Evolutionary conservation across 163 green algal genomes (phyloP).

Genomic region (Scenedesmus sp.): DNA sequence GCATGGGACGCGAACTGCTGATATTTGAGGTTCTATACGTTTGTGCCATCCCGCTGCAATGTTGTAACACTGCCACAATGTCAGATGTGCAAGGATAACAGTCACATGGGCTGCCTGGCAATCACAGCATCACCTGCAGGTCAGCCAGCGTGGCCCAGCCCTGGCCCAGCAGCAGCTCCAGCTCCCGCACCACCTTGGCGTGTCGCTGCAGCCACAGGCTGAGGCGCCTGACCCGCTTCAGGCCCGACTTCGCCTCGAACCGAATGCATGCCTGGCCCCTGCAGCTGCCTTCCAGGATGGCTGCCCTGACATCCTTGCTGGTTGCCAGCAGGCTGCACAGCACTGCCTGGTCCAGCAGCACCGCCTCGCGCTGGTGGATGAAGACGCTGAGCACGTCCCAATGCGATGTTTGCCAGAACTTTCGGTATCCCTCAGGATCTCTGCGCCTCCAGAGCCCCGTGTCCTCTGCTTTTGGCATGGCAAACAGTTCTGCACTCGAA

Average conservation of each 20-base stretch:
- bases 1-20: too few species aligned
- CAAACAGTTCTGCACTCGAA: too few species aligned
- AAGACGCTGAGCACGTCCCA: conserved; percentile 5
- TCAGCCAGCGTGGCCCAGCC: background rate
- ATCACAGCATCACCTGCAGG: background rate
- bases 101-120: too few species aligned
- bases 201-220: conserved; percentile 11
- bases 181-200: background rate
- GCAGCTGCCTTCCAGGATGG: background rate
- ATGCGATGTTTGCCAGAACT: background rate
- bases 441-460: background rate
- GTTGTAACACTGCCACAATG: too few species aligned
- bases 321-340: background rate
- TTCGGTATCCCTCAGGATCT: background rate
- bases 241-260: background rate
- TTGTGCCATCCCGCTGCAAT: too few species aligned
- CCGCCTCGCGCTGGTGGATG: background rate
- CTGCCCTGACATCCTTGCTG: background rate
- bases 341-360: background rate
- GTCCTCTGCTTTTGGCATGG: too few species aligned
- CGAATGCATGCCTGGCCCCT: background rate
- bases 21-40: too few species aligned
- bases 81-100: too few species aligned
- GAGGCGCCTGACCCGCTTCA: background rate
- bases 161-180: background rate